Base-by-base conservation (phyloP, 1,284 basidiomycete genomes). In the Fomitopsis palustris region DNA sequence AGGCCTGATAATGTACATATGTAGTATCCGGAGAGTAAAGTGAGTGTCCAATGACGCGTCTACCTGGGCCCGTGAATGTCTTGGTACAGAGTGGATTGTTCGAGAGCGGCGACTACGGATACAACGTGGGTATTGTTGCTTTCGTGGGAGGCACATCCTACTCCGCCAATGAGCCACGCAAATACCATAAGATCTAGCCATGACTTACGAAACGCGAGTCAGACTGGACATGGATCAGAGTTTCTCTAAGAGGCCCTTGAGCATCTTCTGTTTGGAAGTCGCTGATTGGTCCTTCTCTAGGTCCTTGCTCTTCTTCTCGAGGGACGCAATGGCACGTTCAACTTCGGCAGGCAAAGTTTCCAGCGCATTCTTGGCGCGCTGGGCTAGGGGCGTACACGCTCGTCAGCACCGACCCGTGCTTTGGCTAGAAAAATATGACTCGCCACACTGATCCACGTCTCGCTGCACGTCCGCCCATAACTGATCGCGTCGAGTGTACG, bases 391-490 rank as follows among this genome's bases (percentile, higher is more conserved):
- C 2, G 2, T 5, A 17, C 19, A 33, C 25, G 39, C 23, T 33
- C 14, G 21, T 55, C 21, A 54, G 57, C n/a, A 1, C 21, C 31
- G 39, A n/a, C 57, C 17, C 25, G 37, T 23, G 52, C 21, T 27
- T 21, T 21, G 16, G 3, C 45, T 51, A 58, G 56, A 55, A 54
- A 41, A 56, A 56, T n/a, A n/a, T n/a, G 61, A 67, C 62, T 59
- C 74, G 83, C 83, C 78, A 64, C 77, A 79, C 55, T 72, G 70
- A 35, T 78, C 70, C n/a, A 83, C 57, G 3, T 73, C 70, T 16
- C 70, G 68, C 42, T 81, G 72, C 19, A 84, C 72, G 10, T 77
- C 69, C 19, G 63, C 55, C 81, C 81, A 85, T 23, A 84, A 74
- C 49, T 72, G 67, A 19, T 79, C 77, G 42, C 82, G 78, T 33